Percentiles rank a stretch among this genome's conserved stretches.
These are phyloP conservation scores for Musa itinerans DNA, from an alignment of 176 grass and related monocot genomes.

Conservation along the genomic window DNA sequence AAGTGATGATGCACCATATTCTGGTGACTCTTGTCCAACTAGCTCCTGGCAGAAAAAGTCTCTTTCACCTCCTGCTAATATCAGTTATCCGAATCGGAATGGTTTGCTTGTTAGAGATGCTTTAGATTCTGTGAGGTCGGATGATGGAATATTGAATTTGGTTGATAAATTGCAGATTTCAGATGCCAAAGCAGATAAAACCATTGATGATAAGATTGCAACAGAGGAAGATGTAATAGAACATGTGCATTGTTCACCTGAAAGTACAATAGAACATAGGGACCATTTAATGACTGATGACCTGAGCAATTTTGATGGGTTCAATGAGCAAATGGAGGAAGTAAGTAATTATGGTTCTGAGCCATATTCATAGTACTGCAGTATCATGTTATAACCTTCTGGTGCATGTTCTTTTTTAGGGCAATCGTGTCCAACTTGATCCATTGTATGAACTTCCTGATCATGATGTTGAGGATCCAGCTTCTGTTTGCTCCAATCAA, in stretches of 20 bases:
- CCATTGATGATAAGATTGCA: conserved; percentile 7
- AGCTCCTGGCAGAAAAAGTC: not conserved
- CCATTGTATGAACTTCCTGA: conserved; percentile 9
- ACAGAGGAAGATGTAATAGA: conserved; percentile 13
- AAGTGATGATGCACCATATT: conserved; percentile 22
- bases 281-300: conserved; percentile 26
- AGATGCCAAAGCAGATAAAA: conserved; percentile 26
- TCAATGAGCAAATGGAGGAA: conserved; percentile 21
- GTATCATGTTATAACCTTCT: conserved; percentile 8
- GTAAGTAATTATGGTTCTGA: conserved; percentile 24
- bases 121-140: conserved; percentile 5
- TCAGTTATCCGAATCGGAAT: conserved; percentile 7
- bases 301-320: conserved; percentile 9
- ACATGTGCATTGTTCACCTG: conserved; percentile 9
- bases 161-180: conserved; percentile 11
- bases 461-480: not conserved
- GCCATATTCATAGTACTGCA: conserved; percentile 1
- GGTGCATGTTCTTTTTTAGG: conserved; percentile 32
- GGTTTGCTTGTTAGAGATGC: conserved; percentile 14
- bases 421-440: conserved; percentile 22
- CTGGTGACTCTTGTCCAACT: conserved; percentile 21
- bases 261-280: conserved; percentile 4
- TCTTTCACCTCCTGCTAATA: not conserved
- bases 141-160: conserved; percentile 7
- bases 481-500: conserved; percentile 26